Evolutionary conservation across 139 green algal species (phyloP), one percentile per base, ranked within the genome.

Genomic region (Yamagishiella unicocca): DNA sequence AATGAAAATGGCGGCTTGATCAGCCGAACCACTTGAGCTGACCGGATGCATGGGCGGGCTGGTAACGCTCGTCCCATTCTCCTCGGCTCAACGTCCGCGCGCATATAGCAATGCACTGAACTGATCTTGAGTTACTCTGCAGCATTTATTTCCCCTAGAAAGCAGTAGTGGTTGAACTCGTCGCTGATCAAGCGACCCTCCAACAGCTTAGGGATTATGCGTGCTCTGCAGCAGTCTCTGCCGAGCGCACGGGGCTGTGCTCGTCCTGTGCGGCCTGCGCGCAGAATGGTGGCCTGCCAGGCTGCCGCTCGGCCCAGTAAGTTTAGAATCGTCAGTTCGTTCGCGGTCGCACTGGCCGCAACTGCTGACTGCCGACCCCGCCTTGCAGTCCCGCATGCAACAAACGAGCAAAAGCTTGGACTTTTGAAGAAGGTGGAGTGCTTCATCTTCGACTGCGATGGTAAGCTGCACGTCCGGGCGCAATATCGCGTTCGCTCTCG

Each of bases 381-480:
- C 27, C 70, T 35, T 29, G 43, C 84, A 84, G 77, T 82, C 50
- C 80, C 85, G 21, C 38, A 64, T 4, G 96, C 96, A 19, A 92
- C 76, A 37, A 68, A 95, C 45, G 78, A 94, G 1, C 95, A 98
- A 79, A 97, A 96, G 91, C 72, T 91, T 25, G 85, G 87, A 9
- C 91, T 99, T 1, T 88, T 99, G 24, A 93, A 98, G 55, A 97
- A 94, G 61, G 95, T 98, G 37, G 90, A 99, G 81, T 98, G 94
- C 90, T 99, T 99, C 92, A 99, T 99, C 82, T 99, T 99, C 83
- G 98, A 99, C 91, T 99, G 98, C 91, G 98, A 99, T 90, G 98
- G 96, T 98, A 82, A 85, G 92, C 31, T 55, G 55, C 33, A 35
- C 62, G n/a, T 71, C 5, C 62, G n/a, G 62, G 17, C 50, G 12